Conservation (phyloP, 129 eudicot genomes). For the Apium graveolens region DNA sequence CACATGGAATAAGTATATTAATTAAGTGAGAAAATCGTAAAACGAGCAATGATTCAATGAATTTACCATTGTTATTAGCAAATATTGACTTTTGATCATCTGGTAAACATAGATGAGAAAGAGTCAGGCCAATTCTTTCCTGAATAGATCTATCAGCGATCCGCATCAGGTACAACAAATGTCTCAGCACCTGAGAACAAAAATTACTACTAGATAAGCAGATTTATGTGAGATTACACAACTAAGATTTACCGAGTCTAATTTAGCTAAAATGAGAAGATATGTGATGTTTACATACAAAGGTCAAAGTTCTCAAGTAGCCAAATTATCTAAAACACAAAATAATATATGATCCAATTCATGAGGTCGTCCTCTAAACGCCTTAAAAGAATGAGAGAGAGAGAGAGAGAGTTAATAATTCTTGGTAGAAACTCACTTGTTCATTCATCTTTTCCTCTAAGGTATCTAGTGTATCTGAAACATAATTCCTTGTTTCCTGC, state of each 20-base stretch:
- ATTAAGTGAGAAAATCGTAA: background rate
- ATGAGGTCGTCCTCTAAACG: no score
- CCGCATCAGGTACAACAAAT: slow-evolving; percentile 69
- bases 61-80: slow-evolving; percentile 58
- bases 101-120: slow-evolving; percentile 85
- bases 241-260: no score
- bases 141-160: slow-evolving; percentile 46
- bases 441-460: slow-evolving; percentile 85
- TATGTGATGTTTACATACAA: no score
- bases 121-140: slow-evolving; percentile 71
- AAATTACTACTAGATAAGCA: background rate
- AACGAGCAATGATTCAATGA: background rate
- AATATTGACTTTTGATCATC: slow-evolving; percentile 61
- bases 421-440: slow-evolving; percentile 72
- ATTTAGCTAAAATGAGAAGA: no score
- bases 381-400: no score
- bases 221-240: background rate
- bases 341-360: no score
- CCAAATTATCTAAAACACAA: no score
- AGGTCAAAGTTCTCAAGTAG: no score
- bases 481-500: slow-evolving; percentile 84
- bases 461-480: slow-evolving; percentile 62
- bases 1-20: background rate
- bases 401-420: no score
- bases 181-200: slow-evolving; percentile 48